Evolutionary conservation across 2,329 filamentous ascomycete species (phyloP).

Genomic region (Alternaria ventricosa): DNA sequence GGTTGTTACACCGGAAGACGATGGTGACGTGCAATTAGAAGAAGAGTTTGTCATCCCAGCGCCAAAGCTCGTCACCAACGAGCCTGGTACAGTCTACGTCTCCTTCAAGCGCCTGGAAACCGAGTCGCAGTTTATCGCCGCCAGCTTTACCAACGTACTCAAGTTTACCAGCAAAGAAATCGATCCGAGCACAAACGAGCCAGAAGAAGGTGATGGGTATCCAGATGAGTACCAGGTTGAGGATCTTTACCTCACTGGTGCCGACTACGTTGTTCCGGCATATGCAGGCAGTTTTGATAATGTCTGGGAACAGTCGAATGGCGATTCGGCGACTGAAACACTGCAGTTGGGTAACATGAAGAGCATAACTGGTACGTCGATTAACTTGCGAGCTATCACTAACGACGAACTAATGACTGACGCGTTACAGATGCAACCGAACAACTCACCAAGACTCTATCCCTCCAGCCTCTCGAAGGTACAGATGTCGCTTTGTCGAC

Average conservation of each 20-base stretch:
- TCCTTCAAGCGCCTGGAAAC: constrained; percentile 86
- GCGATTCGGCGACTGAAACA: constrained; percentile 90
- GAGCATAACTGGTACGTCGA: constrained; percentile 82
- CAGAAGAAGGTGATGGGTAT: constrained; percentile 83
- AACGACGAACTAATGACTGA: constrained; percentile 19
- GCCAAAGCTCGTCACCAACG: constrained; percentile 79
- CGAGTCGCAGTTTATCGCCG: constrained; percentile 76
- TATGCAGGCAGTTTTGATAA: constrained; percentile 96
- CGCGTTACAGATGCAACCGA: constrained; percentile 79
- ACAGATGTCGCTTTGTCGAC: constrained; percentile 88
- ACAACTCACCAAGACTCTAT: constrained; percentile 83
- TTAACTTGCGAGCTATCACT: background rate
- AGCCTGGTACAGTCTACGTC: constrained; percentile 92
- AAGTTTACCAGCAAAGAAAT: constrained; percentile 99
- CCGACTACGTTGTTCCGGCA: constrained; percentile 91
- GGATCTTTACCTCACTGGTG: constrained; percentile 87
- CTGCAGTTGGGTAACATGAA: constrained; percentile 86
- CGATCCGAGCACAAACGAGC: constrained; percentile 89
- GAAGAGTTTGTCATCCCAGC: constrained; percentile 95
- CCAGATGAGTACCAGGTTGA: constrained; percentile 98
- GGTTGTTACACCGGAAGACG: constrained; percentile 84
- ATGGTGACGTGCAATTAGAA: constrained; percentile 71
- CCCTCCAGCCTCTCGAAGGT: constrained; percentile 90
- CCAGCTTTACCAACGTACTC: constrained; percentile 87
- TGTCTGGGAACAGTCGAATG: constrained; percentile 92